These are phyloP conservation scores for Trichomonas vaginalis DNA, from an alignment of 208 protist genomes.

Conservation along the genomic window DNA sequence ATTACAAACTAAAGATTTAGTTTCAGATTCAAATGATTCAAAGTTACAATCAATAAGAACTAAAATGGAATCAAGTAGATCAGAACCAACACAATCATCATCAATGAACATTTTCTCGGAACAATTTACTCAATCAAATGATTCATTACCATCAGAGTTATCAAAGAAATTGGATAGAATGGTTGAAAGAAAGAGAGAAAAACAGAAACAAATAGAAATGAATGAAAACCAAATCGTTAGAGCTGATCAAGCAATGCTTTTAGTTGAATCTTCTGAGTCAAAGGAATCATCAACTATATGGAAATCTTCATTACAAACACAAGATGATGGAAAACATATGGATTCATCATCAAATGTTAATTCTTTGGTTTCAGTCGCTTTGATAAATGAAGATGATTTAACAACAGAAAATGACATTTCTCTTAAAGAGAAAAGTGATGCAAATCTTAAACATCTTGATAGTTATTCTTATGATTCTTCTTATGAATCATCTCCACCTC, in stretches of 20 bases:
- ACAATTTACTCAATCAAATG: not conserved
- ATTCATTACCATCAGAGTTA: not conserved
- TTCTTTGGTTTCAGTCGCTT: no score
- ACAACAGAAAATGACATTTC: no score
- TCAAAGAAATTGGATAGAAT: not conserved
- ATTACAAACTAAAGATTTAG: not conserved
- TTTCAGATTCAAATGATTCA: not conserved
- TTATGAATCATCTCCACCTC: no score
- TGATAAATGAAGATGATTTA: no score
- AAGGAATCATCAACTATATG: no score
- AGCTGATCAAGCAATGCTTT: not conserved
- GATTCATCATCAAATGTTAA: no score
- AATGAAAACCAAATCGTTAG: not conserved
- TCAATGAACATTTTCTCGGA: not conserved
- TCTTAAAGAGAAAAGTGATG: no score
- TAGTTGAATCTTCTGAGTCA: not conserved
- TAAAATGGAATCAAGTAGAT: not conserved
- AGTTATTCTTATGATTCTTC: no score
- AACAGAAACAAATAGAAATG: not conserved
- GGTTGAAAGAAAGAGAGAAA: not conserved
- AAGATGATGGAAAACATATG: no score
- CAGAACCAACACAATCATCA: not conserved
- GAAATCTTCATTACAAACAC: no score
- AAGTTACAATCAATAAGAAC: not conserved
- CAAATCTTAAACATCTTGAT: no score